Evolutionary conservation across 2,329 filamentous ascomycete genomes (phyloP).

Genomic region (Rhynchosporium agropyri): DNA sequence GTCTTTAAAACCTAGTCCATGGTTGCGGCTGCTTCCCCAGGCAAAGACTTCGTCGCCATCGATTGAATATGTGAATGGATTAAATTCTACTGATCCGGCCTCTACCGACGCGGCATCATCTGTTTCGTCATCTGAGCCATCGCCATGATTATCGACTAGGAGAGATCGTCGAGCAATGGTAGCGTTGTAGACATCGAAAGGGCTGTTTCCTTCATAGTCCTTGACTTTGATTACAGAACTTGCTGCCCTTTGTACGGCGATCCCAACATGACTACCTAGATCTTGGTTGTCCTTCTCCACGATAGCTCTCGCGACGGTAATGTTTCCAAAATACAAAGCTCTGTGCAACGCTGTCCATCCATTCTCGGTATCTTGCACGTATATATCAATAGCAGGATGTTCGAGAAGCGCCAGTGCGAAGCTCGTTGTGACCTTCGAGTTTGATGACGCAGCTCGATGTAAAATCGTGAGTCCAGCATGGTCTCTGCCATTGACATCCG

Average conservation of each 20-base stretch:
- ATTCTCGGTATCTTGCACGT: slow-evolving; percentile 84
- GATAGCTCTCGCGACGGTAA: slow-evolving; percentile 80
- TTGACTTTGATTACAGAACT: slow-evolving; percentile 86
- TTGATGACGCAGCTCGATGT: slow-evolving; percentile 80
- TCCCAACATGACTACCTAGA: slow-evolving; percentile 61
- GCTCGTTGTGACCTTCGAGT: slow-evolving; percentile 64
- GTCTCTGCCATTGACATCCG: slow-evolving; percentile 85
- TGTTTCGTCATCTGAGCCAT: slow-evolving; percentile 48
- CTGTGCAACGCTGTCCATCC: slow-evolving; percentile 96
- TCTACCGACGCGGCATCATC: slow-evolving; percentile 51
- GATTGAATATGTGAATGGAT: slow-evolving; percentile 39
- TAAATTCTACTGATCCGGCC: not conserved
- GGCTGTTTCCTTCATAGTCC: slow-evolving; percentile 91
- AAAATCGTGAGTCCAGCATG: slow-evolving; percentile 79
- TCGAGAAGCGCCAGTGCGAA: slow-evolving; percentile 82
- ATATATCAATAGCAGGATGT: slow-evolving; percentile 81
- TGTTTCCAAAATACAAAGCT: slow-evolving; percentile 86
- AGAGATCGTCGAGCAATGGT: slow-evolving; percentile 81
- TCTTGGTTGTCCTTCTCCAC: slow-evolving; percentile 70
- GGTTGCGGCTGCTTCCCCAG: slow-evolving; percentile 95
- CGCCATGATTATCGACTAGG: slow-evolving; percentile 41
- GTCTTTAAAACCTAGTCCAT: slow-evolving; percentile 91
- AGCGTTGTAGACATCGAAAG: slow-evolving; percentile 88
- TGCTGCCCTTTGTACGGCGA: slow-evolving; percentile 63
- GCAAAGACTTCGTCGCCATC: slow-evolving; percentile 85